Base-by-base conservation (phyloP, 768 basidiomycete species). In the Exidia glandulosa region DNA sequence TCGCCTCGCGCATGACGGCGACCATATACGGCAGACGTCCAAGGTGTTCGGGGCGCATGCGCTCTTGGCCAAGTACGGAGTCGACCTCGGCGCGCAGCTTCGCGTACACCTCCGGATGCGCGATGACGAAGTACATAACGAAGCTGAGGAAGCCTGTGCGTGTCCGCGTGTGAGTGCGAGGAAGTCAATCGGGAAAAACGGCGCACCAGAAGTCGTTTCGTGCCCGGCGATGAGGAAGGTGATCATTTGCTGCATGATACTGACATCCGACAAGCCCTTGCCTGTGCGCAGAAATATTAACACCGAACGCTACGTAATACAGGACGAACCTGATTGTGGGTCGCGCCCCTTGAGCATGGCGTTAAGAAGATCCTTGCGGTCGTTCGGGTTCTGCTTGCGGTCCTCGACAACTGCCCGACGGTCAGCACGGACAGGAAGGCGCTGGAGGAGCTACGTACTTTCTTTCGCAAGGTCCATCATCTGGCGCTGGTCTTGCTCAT, bases 11-110 rank as follows among this genome's bases (percentile, higher is more conserved):
- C 56, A 68, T 63, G 25, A 75, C 72, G 14, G 76, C 76, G 74
- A 48, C 71, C 32, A 76, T 66, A 64, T 79, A 81, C 25, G 71
- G 69, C 59, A 81, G 65, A 65, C 79, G 76, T 57, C 64, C 65
- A 36, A 79, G 65, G 62, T 79, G 75, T 9, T 73, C 71, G 30
- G 71, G 66, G 52, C 72, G 70, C 27, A 76, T 69, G 2, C 69
- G 69, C 5, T 73, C 74, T 36, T 57, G 61, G 16, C 78, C 77
- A 23, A 77, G 66, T 3, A 79, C 73, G 32, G 69, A 65, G 63
- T 82, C 81, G 12, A 83, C 68, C 60, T 83, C 79, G 3, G 70
- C 68, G 2, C 77, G 77, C 3, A 81, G 72, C 56, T 74, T 76
- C 30, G 72, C 71, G 68, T 81, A 70, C 1, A 71, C 74, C n/a